phyloP scores from a whole-genome alignment of 495 filamentous ascomycete species.

The Aspergillus heteromorphus region DNA sequence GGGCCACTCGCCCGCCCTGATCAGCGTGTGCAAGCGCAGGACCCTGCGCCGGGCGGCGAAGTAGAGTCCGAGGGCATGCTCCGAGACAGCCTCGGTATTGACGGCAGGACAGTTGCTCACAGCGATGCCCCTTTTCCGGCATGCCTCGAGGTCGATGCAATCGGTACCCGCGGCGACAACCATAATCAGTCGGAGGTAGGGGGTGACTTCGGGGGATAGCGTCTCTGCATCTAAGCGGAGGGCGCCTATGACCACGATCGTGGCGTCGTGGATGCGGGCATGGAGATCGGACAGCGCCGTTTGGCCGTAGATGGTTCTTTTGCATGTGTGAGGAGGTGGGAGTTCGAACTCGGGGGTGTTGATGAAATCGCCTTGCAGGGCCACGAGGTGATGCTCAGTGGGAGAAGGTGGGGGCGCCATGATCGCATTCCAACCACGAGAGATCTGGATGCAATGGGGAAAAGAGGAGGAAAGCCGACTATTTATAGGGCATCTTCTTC shows the following conservation, averaged over 20 bases:
- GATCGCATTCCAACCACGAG: background rate
- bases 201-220: slow-evolving; percentile 28
- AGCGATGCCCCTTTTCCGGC: slow-evolving; percentile 38
- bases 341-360: slow-evolving; percentile 15
- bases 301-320: slow-evolving; percentile 12
- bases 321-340: slow-evolving; percentile 17
- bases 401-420: slow-evolving; percentile 3
- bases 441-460: background rate
- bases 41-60: slow-evolving; percentile 48
- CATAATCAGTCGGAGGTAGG: slow-evolving; percentile 43
- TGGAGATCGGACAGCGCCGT: slow-evolving; percentile 28
- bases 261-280: slow-evolving; percentile 42
- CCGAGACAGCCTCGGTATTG: slow-evolving; percentile 47
- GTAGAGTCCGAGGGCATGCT: slow-evolving; percentile 51
- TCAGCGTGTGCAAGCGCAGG: slow-evolving; percentile 32
- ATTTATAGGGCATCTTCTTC: background rate
- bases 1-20: slow-evolving; percentile 25
- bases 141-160: slow-evolving; percentile 46
- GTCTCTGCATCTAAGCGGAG: slow-evolving; percentile 33
- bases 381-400: slow-evolving; percentile 21
- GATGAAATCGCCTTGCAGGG: slow-evolving; percentile 19
- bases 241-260: slow-evolving; percentile 41
- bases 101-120: slow-evolving; percentile 46
- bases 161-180: slow-evolving; percentile 52
- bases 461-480: background rate